phyloP scores from a whole-genome alignment of 306 rosid genomes.

The Gastrolobium villosum region DNA sequence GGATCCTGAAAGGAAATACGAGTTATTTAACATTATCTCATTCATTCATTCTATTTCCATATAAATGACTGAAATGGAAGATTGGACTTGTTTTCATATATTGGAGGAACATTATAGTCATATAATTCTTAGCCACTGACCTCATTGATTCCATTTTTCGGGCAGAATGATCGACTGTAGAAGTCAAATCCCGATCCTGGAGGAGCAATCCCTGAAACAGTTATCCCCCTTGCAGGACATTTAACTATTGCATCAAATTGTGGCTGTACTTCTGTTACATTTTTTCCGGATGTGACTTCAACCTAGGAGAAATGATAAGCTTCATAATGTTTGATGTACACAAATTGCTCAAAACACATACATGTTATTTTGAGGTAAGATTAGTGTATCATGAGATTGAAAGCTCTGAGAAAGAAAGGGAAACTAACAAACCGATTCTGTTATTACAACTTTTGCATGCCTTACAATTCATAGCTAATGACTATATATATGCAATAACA shows the following conservation, averaged over 20 bases:
- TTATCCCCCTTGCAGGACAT: slow-evolving; percentile 71
- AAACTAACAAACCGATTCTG: too few species aligned
- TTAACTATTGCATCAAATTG: slow-evolving; percentile 60
- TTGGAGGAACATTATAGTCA: not conserved
- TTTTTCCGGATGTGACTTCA: slow-evolving; percentile 60
- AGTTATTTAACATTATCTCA: slow-evolving; percentile 10
- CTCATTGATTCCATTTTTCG: slow-evolving; percentile 74
- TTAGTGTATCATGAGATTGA: slow-evolving; percentile 16
- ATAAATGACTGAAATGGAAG: not conserved
- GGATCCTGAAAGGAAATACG: slow-evolving; percentile 65
- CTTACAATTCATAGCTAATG: too few species aligned
- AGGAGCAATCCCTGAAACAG: slow-evolving; percentile 68
- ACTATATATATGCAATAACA: too few species aligned
- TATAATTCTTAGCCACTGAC: slow-evolving; percentile 51
- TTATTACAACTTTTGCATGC: too few species aligned
- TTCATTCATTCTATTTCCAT: not conserved
- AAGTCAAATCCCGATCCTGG: slow-evolving; percentile 75
- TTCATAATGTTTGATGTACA: slow-evolving; percentile 32
- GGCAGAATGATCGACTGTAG: slow-evolving; percentile 71
- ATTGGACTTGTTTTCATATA: slow-evolving; percentile 3
- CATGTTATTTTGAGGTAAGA: slow-evolving; percentile 4
- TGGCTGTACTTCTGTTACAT: slow-evolving; percentile 67
- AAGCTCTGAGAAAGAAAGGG: too few species aligned
- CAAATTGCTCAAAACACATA: not conserved
- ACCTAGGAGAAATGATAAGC: slow-evolving; percentile 59